A percentile compares a stretch with the other conserved stretches of the same genome.
Evolutionary conservation across 768 basidiomycete species (phyloP).

Genomic region (Rubroboletus pulcherrimus): DNA sequence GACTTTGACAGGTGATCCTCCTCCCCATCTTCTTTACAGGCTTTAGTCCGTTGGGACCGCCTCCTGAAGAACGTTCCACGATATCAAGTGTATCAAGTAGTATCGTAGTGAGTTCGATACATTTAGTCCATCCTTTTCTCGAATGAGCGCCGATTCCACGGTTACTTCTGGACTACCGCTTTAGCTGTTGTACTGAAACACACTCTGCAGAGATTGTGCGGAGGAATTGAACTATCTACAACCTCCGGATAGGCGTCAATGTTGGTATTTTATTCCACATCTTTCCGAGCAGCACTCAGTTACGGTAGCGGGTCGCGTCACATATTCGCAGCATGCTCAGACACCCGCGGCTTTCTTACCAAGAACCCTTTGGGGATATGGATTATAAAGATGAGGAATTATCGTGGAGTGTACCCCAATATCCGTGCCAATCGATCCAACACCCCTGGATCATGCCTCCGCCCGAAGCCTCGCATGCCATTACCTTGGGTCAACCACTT

Average conservation of each 20-base stretch:
- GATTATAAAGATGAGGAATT: conserved; percentile 19
- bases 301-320: not conserved
- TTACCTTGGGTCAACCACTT: conserved; percentile 23
- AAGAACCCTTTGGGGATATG: conserved; percentile 6
- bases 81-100: not conserved
- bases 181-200: not conserved
- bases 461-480: conserved; percentile 15
- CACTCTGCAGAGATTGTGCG: not conserved
- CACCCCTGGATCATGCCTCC: conserved; percentile 12
- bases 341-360: conserved; percentile 5
- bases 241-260: not conserved
- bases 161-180: not conserved
- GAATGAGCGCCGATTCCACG: not conserved
- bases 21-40: not conserved
- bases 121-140: not conserved
- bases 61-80: not conserved
- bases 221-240: not conserved
- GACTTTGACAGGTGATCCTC: not conserved
- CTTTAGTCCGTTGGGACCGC: not conserved
- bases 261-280: conserved; percentile 4
- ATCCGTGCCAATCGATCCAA: conserved; percentile 16
- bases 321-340: conserved; percentile 15
- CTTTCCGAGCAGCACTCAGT: not conserved
- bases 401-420: conserved; percentile 6
- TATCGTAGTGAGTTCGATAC: conserved; percentile 6